Evolutionary conservation across 2,329 filamentous ascomycete species (phyloP), one percentile per base, ranked within the genome.

Genomic region (Aspergillus sp.): DNA sequence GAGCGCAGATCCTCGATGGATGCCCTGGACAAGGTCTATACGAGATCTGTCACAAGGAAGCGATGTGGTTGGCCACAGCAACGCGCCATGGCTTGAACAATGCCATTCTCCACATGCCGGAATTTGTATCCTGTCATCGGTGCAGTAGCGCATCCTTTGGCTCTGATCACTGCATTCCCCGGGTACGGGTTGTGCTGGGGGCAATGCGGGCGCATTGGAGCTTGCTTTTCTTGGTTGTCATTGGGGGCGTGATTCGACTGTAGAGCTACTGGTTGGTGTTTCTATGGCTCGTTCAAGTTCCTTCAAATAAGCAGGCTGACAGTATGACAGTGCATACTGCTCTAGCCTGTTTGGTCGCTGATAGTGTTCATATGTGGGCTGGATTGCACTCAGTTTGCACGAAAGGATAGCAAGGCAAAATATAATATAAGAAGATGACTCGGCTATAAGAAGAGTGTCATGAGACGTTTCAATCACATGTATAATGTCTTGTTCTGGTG

Each of bases 231-330:
- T 42, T 42, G 36, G 36, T 16, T 1, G 16, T n/a, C 36, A 14
- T 42, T 42, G 36, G 36, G 36, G 11, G 1, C 4, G 1, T 42
- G 36, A 42, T 1, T 6, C 7, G 36, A 42, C 14, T n/a, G 36
- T 14, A n/a, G 4, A n/a, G 1, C 16, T 16, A n/a, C 16, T 42
- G 36, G 6, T 2, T n/a, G 2, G 6, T 42, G 36, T 7, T n/a
- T n/a, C 1, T 42, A n/a, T 1, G 2, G 5, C 7, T 14, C 6
- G 9, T n/a, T 2, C 7, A 4, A 2, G 14, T n/a, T 16, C 16
- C 6, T 42, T 16, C 2, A 7, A 42, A 7, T 16, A 42, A n/a
- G 36, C 36, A 12, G 18, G 36, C 16, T 42, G 36, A 42, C 6
- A 5, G 16, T 42, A n/a, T 42, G 36, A 42, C 36, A n/a, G 36